Conservation (phyloP, 2,329 filamentous ascomycete species). For the Laburnicola sp. region DNA sequence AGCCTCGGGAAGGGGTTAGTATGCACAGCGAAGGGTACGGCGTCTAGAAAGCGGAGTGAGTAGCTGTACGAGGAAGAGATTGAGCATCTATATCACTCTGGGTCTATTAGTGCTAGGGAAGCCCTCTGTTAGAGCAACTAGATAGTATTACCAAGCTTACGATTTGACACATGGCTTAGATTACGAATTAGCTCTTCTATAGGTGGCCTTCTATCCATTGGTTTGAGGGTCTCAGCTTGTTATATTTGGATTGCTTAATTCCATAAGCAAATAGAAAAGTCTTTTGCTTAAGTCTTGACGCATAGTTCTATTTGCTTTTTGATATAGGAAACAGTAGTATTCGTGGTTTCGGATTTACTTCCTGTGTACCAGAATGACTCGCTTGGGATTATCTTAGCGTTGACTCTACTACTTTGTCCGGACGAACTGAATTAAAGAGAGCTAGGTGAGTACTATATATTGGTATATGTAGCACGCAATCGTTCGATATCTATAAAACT, state of each 20-base stretch:
- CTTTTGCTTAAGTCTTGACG: background rate
- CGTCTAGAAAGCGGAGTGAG: constrained; percentile 5
- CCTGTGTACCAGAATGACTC: no score
- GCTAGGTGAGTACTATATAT: no score
- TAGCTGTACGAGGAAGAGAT: constrained; percentile 10
- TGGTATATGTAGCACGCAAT: no score
- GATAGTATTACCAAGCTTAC: background rate
- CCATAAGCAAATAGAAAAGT: background rate
- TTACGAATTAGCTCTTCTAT: no score
- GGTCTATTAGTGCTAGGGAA: background rate
- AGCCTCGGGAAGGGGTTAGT: constrained; percentile 5
- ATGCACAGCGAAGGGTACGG: constrained; percentile 9
- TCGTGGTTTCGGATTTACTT: background rate
- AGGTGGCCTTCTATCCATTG: background rate
- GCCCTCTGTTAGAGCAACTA: background rate
- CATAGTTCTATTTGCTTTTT: background rate
- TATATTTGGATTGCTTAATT: background rate
- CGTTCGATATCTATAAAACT: no score
- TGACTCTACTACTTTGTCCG: no score
- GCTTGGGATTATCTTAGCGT: no score
- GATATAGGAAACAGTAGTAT: background rate
- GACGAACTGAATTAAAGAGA: no score
- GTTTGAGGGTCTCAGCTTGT: background rate
- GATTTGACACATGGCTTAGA: no score
- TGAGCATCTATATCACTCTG: background rate